phyloP scores from a whole-genome alignment of 768 basidiomycete genomes.

The Mycena metata region DNA sequence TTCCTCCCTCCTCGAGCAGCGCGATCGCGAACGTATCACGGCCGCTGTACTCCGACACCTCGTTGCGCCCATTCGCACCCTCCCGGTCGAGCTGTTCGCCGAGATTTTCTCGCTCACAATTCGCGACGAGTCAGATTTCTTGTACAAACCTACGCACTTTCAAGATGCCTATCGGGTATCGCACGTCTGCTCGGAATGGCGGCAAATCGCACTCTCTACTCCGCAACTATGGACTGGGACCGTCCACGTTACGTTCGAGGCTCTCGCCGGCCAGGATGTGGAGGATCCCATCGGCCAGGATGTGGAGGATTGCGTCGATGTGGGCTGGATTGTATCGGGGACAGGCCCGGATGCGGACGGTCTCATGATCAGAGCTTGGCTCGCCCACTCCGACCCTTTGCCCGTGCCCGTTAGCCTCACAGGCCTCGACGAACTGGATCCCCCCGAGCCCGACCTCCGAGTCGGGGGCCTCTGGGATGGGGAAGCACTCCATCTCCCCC shows the following conservation, averaged over 20 bases:
- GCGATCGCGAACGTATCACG: neutral
- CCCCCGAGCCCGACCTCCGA: too few relatives aligned
- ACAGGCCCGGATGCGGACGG: neutral
- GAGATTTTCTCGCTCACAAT: neutral
- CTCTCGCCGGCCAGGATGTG: too few relatives aligned
- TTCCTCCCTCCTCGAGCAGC: neutral
- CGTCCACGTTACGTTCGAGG: neutral
- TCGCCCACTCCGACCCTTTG: neutral
- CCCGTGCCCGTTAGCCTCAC: neutral
- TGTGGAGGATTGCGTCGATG: too few relatives aligned
- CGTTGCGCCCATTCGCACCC: neutral
- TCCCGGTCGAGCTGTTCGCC: neutral
- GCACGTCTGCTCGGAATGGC: neutral
- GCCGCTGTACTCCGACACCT: neutral
- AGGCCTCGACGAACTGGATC: too few relatives aligned
- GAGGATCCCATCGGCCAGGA: too few relatives aligned
- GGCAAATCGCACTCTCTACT: neutral
- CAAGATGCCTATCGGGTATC: neutral
- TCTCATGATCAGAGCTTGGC: slow-evolving; percentile 5
- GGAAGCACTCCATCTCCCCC: too few relatives aligned
- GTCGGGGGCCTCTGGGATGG: too few relatives aligned
- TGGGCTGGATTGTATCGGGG: too few relatives aligned
- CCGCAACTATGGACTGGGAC: neutral
- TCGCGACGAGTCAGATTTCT: neutral
- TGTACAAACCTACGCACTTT: neutral